Evolutionary conservation across 2,329 filamentous ascomycete species (phyloP).

Genomic region (Fusarium longipes): DNA sequence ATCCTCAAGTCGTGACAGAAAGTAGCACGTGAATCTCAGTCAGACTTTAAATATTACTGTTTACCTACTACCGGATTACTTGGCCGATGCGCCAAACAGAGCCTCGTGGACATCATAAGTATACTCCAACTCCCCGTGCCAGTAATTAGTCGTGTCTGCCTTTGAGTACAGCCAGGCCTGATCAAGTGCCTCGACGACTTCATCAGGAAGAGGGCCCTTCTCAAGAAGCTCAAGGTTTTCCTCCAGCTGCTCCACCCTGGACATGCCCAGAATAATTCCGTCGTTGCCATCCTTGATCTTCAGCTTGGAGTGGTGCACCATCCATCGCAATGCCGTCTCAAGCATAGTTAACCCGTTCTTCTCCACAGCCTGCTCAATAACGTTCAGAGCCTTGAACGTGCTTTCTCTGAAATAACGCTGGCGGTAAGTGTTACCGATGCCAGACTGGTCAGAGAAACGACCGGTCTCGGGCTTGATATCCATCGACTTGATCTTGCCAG

Average conservation of each 20-base stretch:
- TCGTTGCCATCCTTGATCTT: constrained; percentile 65
- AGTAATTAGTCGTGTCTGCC: constrained; percentile 63
- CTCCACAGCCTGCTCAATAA: constrained; percentile 74
- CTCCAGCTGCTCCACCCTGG: constrained; percentile 66
- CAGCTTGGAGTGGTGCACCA: constrained; percentile 74
- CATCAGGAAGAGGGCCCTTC: constrained; percentile 79
- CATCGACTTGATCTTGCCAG: constrained; percentile 78
- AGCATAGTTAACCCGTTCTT: constrained; percentile 76
- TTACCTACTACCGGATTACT: constrained; percentile 45
- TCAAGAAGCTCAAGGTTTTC: constrained; percentile 68
- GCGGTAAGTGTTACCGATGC: constrained; percentile 68
- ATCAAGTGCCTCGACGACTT: constrained; percentile 79
- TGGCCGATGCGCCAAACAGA: constrained; percentile 63
- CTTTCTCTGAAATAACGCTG: constrained; percentile 77
- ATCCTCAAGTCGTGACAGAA: not conserved
- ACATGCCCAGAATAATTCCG: constrained; percentile 70
- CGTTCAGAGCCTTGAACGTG: constrained; percentile 70
- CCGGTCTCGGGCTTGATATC: constrained; percentile 73
- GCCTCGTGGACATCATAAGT: constrained; percentile 72
- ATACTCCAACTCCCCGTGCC: constrained; percentile 72
- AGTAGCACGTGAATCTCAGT: constrained; percentile 12
- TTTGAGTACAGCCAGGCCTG: constrained; percentile 81
- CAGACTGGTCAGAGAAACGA: constrained; percentile 72
- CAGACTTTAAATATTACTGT: constrained; percentile 10
- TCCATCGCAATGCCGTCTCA: constrained; percentile 80